phyloP scores from a whole-genome alignment of 2,329 filamentous ascomycete genomes.

The Fusarium oligoseptatum region DNA sequence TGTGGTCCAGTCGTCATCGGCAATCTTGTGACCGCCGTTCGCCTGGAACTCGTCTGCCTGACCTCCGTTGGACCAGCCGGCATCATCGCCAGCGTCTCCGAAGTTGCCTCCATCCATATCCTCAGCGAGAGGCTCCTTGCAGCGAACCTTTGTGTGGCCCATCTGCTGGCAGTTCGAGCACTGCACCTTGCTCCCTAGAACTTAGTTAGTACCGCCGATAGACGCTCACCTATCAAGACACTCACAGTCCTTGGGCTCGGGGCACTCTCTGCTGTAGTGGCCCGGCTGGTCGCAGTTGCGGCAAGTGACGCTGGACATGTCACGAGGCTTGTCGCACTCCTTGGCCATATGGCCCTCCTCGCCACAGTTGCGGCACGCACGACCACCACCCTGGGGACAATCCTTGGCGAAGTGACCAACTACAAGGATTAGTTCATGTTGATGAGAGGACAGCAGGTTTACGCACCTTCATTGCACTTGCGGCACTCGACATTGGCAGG shows the following conservation, averaged over 20 bases:
- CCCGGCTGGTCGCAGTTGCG: constrained; percentile 71
- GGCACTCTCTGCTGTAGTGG: constrained; percentile 73
- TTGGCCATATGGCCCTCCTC: constrained; percentile 69
- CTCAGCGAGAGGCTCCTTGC: constrained; percentile 49
- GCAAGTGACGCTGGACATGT: constrained; percentile 66
- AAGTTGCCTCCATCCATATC: constrained; percentile 32
- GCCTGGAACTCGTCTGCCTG: too few species aligned
- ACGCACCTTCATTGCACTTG: constrained; percentile 72
- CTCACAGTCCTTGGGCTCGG: constrained; percentile 63
- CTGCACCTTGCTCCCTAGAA: constrained; percentile 56
- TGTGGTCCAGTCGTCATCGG: constrained; percentile 3
- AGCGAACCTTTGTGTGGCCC: constrained; percentile 56
- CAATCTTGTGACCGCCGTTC: background rate
- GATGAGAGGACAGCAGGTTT: background rate
- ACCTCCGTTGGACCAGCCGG: background rate
- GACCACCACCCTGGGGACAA: constrained; percentile 71
- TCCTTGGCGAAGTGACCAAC: constrained; percentile 73
- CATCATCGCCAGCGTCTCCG: constrained; percentile 7
- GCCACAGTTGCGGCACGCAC: constrained; percentile 73
- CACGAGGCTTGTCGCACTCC: constrained; percentile 63
- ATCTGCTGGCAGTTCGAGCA: constrained; percentile 55
- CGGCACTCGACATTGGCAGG: constrained; percentile 74
- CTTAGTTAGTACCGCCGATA: constrained; percentile 30
- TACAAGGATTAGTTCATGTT: constrained; percentile 46
- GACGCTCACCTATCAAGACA: background rate